These are phyloP conservation scores for Fraxinus paxiana DNA, from an alignment of 305 asterid genomes.

Conservation along the genomic window DNA sequence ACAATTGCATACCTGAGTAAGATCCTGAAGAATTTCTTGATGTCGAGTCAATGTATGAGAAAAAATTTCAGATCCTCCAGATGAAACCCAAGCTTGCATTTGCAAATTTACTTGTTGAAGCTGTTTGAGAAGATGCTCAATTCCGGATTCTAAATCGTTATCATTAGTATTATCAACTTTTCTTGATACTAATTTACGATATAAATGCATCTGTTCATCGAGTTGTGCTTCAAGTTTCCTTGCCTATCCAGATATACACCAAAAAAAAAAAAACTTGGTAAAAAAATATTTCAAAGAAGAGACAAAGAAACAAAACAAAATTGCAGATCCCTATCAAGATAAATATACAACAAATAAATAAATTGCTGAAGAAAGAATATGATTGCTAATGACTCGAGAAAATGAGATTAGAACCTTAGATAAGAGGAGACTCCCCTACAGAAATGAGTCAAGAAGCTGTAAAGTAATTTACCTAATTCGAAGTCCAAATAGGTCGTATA, in stretches of 20 bases:
- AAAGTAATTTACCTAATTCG: not conserved
- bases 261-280: not conserved
- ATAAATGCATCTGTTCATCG: slow-evolving; percentile 90
- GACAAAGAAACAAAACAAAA: slow-evolving; percentile 6
- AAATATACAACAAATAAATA: not conserved
- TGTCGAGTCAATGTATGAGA: slow-evolving; percentile 96
- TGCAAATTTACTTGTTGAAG: slow-evolving; percentile 78
- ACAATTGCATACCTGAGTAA: slow-evolving; percentile 56
- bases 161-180: slow-evolving; percentile 55
- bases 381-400: not conserved
- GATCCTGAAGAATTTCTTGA: slow-evolving; percentile 94
- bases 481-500: not conserved
- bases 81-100: slow-evolving; percentile 98
- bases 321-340: not conserved
- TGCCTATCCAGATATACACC: slow-evolving; percentile 44
- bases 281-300: slow-evolving; percentile 8
- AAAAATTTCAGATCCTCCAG: slow-evolving; percentile 94
- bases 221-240: slow-evolving; percentile 85
- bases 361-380: not conserved
- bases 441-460: slow-evolving; percentile 15
- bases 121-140: slow-evolving; percentile 74
- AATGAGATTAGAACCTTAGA: not conserved
- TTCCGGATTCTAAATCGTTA: slow-evolving; percentile 67
- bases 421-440: not conserved
- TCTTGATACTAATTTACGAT: slow-evolving; percentile 67